Evolutionary conservation across 306 rosid genomes (phyloP).

Genomic region (Mimosa bimucronata): DNA sequence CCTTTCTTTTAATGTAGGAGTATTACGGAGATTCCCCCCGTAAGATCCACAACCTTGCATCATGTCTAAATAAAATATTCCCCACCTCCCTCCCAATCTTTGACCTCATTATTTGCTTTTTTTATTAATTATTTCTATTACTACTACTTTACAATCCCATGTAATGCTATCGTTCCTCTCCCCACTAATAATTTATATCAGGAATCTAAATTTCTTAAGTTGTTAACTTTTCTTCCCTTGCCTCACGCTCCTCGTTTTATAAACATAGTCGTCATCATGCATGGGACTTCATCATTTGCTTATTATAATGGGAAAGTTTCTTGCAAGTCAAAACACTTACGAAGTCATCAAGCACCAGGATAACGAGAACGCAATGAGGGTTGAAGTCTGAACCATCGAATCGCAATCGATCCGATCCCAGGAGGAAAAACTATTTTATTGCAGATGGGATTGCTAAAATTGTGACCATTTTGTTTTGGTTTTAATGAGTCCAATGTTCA

Average conservation of each 20-base stretch:
- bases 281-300: too few relatives aligned
- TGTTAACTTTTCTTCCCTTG: not conserved
- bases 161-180: not conserved
- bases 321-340: too few relatives aligned
- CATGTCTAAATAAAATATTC: slow-evolving; percentile 12
- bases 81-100: slow-evolving; percentile 38
- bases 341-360: too few relatives aligned
- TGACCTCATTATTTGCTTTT: not conserved
- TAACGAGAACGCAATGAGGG: too few relatives aligned
- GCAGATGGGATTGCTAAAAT: too few relatives aligned
- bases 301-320: too few relatives aligned
- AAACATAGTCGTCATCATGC: too few relatives aligned
- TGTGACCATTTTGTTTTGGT: too few relatives aligned
- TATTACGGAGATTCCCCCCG: slow-evolving; percentile 30
- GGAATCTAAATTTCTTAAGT: not conserved
- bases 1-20: not conserved
- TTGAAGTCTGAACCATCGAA: too few relatives aligned
- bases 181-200: not conserved
- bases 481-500: not conserved
- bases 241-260: not conserved
- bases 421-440: too few relatives aligned
- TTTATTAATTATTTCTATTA: not conserved
- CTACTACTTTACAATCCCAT: not conserved
- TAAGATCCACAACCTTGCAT: not conserved
- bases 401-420: too few relatives aligned